Base-by-base conservation (phyloP, 371 early-diverging fungal genomes). In the Coemansia sp. region DNA sequence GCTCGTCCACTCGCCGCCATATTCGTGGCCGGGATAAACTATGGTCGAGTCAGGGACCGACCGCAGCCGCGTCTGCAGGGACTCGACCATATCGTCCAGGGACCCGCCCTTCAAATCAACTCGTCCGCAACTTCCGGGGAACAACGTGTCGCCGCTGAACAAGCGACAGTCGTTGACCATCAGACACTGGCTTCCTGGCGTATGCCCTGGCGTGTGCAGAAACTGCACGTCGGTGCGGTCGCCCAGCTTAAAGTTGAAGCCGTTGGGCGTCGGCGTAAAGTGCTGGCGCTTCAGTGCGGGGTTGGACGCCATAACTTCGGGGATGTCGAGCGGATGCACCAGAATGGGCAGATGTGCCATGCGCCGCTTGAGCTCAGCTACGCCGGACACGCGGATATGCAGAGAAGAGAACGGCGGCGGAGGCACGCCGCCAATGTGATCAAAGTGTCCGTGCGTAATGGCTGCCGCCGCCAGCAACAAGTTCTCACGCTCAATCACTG, bases 191-290 rank as follows among this genome's bases (percentile, higher is more conserved):
- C 90, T 90, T 3, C 95, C 96, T 2, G 90, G 88, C 26, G 94
- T 92, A 79, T 95, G 96, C 8, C 96, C 96, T 0, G 94, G 94
- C 21, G 93, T 93, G 72, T 94, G 95, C 50, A 93, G 65, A 63
- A 93, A 92, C 51, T 82, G 72, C 25, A 94, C 72, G 5, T 75
- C 69, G 0, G 86, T 84, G 7, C 73, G 64, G 14, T 66, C 66
- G 26, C 89, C 89, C 2, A 93, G 71, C 1, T 64, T 73, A 47
- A 93, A 65, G 1, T 67, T 71, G n/a, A 81, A 80, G 2, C 88
- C 87, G 61, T 91, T 86, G 33, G 78, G 75, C n/a, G 91, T 90
- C 3, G 84, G 80, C 2, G 82, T 79, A 14, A 94, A 80, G 25
- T 90, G 86, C 55, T 84, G 83, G 37, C 60, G 69, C 2, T 82